Conservation (phyloP, 2,329 filamentous ascomycete genomes). For the Fusarium humuli region DNA sequence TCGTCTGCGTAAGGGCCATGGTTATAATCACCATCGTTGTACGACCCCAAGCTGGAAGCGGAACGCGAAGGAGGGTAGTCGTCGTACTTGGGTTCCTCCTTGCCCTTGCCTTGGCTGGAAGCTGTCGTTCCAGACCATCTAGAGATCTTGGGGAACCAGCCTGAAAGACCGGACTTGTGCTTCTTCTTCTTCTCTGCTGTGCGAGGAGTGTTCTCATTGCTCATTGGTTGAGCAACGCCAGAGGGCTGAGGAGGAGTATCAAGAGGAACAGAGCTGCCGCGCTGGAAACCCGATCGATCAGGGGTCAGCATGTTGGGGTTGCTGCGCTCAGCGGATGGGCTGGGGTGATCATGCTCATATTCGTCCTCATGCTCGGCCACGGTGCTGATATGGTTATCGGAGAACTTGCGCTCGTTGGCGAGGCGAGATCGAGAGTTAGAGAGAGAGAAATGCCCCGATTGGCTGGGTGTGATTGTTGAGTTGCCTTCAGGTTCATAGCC, state of each 20-base stretch:
- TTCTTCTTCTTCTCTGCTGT: conserved; percentile 83
- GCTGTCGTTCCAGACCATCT: conserved; percentile 97
- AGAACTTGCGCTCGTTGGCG: conserved; percentile 67
- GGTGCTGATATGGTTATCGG: conserved; percentile 88
- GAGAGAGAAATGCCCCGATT: conserved; percentile 80
- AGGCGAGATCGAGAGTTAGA: conserved; percentile 60
- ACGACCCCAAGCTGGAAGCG: conserved; percentile 77
- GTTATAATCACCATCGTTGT: conserved; percentile 68
- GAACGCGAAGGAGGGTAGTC: conserved; percentile 76
- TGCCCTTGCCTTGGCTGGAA: conserved; percentile 80
- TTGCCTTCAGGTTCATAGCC: conserved; percentile 90
- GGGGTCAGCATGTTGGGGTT: conserved; percentile 71
- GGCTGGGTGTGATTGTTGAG: conserved; percentile 74
- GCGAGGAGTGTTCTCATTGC: conserved; percentile 81
- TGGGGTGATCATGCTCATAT: conserved; percentile 64
- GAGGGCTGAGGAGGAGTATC: conserved; percentile 69
- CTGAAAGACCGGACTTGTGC: conserved; percentile 87
- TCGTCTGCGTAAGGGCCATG: conserved; percentile 70
- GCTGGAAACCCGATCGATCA: conserved; percentile 60
- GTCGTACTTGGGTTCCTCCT: conserved; percentile 70
- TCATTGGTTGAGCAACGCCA: conserved; percentile 58
- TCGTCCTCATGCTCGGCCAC: conserved; percentile 88
- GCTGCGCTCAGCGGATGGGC: conserved; percentile 53
- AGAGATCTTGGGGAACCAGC: conserved; percentile 90
- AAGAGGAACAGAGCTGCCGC: conserved; percentile 66